Conservation (phyloP, 2,329 filamentous ascomycete species). For the Aspergillus quadricinctus region DNA sequence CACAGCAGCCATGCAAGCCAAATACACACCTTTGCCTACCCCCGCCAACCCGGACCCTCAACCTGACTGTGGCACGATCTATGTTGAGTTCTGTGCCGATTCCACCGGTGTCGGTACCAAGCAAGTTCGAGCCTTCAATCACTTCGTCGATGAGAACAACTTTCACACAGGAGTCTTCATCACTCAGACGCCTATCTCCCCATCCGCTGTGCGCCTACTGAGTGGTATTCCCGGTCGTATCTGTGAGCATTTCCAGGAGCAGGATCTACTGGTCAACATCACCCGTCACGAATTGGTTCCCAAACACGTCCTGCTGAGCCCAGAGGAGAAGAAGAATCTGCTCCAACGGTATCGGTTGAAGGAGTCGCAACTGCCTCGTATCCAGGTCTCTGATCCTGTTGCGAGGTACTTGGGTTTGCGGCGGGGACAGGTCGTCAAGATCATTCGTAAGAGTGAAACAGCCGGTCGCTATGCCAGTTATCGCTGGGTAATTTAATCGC, state of each 20-base stretch:
- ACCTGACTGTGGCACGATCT: constrained; percentile 79
- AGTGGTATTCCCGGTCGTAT: constrained; percentile 70
- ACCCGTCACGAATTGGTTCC: constrained; percentile 96
- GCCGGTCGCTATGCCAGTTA: constrained; percentile 97
- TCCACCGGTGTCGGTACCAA: constrained; percentile 74
- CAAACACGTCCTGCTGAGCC: constrained; percentile 83
- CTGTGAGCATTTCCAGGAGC: constrained; percentile 93
- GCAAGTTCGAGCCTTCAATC: constrained; percentile 85
- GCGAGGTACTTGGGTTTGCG: constrained; percentile 86
- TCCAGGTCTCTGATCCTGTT: constrained; percentile 87
- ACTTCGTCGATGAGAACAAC: constrained; percentile 72
- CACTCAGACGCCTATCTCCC: constrained; percentile 74
- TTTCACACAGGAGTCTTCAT: constrained; percentile 91
- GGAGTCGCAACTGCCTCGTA: constrained; percentile 93
- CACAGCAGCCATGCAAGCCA: constrained; percentile 75
- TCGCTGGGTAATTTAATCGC: constrained; percentile 55
- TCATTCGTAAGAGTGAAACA: constrained; percentile 91
- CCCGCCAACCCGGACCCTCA: constrained; percentile 64
- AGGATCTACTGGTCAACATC: constrained; percentile 95
- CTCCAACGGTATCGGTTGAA: constrained; percentile 89
- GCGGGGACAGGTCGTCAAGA: constrained; percentile 95
- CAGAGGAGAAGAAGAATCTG: constrained; percentile 81
- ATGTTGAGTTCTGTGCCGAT: constrained; percentile 85
- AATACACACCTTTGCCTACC: constrained; percentile 71
- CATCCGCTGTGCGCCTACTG: constrained; percentile 82